Percentiles rank a stretch among this genome's conserved stretches.
These are phyloP conservation scores for Allium cepa DNA, from an alignment of 106 monocot genomes.

Conservation along the genomic window DNA sequence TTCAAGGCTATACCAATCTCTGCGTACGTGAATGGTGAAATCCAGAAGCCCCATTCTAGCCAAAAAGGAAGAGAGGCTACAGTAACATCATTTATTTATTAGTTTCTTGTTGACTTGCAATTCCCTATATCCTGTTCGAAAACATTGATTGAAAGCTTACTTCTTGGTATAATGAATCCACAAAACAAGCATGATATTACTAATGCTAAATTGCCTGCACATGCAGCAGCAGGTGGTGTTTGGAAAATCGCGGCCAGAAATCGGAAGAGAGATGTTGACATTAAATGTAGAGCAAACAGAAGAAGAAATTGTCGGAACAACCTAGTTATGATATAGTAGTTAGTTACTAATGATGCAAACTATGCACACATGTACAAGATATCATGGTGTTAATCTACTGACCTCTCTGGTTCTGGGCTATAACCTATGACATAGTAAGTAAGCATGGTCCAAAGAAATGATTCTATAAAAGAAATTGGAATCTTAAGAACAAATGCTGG, in stretches of 20 bases:
- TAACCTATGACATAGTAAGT: too few species aligned
- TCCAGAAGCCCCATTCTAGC: constrained; percentile 53
- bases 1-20: constrained; percentile 35
- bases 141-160: constrained; percentile 25
- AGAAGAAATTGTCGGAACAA: constrained; percentile 64
- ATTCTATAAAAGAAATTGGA: constrained; percentile 20
- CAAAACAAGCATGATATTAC: too few species aligned
- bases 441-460: constrained; percentile 17
- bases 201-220: too few species aligned
- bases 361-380: background rate
- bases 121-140: too few species aligned
- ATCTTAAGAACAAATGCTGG: constrained; percentile 15
- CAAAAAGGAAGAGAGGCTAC: constrained; percentile 51
- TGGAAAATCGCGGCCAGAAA: too few species aligned
- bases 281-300: constrained; percentile 37
- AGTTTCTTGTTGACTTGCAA: background rate
- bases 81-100: background rate
- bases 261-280: too few species aligned
- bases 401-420: constrained; percentile 24
- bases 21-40: constrained; percentile 46
- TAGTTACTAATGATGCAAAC: background rate
- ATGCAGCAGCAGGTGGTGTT: too few species aligned
- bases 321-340: constrained; percentile 15
- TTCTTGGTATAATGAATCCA: constrained; percentile 58
- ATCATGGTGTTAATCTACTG: background rate